Conservation (phyloP, 192 early-diverging fungal species). For the Coemansia furcata region DNA sequence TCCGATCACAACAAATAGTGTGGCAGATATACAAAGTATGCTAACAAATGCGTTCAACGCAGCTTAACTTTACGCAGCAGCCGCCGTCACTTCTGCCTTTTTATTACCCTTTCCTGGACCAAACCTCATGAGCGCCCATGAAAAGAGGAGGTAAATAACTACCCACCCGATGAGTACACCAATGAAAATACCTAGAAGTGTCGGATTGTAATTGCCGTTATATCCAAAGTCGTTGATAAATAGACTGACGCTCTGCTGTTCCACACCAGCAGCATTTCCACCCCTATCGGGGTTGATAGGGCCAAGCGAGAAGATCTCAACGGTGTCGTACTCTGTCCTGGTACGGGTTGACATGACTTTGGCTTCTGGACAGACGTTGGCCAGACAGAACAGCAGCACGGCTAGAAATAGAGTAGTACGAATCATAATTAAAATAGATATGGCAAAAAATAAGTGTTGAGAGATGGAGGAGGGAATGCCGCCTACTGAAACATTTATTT, state of each 20-base stretch:
- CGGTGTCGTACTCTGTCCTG: background rate
- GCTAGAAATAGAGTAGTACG: background rate
- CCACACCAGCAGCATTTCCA: background rate
- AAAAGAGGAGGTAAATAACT: too few species aligned
- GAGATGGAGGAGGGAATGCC: background rate
- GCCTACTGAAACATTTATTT: background rate
- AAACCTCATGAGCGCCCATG: too few species aligned
- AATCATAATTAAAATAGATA: background rate
- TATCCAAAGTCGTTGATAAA: slow-evolving; percentile 5
- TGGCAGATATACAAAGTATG: too few species aligned
- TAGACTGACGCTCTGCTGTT: background rate
- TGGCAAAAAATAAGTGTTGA: background rate
- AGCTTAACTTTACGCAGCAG: too few species aligned
- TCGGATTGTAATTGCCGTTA: background rate
- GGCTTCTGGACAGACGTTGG: background rate
- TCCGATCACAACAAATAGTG: too few species aligned
- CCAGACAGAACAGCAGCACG: background rate
- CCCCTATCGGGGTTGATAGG: background rate
- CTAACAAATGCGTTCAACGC: too few species aligned
- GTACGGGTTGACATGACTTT: background rate
- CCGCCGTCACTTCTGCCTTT: too few species aligned
- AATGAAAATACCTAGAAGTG: too few species aligned
- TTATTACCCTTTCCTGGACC: too few species aligned
- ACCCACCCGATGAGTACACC: too few species aligned
- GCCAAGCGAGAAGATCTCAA: background rate